Conservation (phyloP, 805 yeast genomes). For the Kazachstania kunashirensis region DNA sequence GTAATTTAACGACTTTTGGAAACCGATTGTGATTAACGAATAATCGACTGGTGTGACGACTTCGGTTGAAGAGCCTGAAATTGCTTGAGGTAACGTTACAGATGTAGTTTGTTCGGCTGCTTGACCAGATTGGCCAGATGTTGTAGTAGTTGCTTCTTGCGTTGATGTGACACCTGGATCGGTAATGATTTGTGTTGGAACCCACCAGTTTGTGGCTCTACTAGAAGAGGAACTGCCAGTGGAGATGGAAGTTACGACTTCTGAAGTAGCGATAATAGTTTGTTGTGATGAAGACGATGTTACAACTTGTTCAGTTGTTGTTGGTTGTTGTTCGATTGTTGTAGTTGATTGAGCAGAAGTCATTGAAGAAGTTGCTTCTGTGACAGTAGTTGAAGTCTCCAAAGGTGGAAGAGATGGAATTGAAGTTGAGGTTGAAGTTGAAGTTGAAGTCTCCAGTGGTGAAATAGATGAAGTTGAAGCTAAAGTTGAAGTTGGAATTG, state of each 20-base stretch:
- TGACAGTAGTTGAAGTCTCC: neutral
- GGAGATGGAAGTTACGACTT: neutral
- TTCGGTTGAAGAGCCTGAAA: slow-evolving; percentile 31
- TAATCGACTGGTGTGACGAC: slow-evolving; percentile 22
- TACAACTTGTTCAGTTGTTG: neutral
- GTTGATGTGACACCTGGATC: neutral
- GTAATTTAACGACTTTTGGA: slow-evolving; percentile 70
- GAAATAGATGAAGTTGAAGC: neutral
- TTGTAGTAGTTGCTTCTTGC: slow-evolving; percentile 5
- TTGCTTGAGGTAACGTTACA: slow-evolving; percentile 40
- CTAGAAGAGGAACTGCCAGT: neutral
- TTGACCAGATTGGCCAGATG: slow-evolving; percentile 16
- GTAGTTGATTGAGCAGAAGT: neutral
- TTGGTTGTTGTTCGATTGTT: no score
- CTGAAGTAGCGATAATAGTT: neutral
- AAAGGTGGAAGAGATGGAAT: neutral
- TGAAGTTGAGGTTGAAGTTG: slow-evolving; percentile 2
- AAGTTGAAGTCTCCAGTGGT: neutral
- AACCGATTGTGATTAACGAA: slow-evolving; percentile 31
- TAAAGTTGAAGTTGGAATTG: neutral
- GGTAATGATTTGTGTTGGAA: slow-evolving; percentile 35
- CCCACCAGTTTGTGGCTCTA: slow-evolving; percentile 25
- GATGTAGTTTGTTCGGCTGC: slow-evolving; percentile 12
- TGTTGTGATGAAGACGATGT: neutral
- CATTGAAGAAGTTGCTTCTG: neutral